Evolutionary conservation across 1,284 basidiomycete genomes (phyloP), one percentile per base, ranked within the genome.

Genomic region (Ustilago nuda): DNA sequence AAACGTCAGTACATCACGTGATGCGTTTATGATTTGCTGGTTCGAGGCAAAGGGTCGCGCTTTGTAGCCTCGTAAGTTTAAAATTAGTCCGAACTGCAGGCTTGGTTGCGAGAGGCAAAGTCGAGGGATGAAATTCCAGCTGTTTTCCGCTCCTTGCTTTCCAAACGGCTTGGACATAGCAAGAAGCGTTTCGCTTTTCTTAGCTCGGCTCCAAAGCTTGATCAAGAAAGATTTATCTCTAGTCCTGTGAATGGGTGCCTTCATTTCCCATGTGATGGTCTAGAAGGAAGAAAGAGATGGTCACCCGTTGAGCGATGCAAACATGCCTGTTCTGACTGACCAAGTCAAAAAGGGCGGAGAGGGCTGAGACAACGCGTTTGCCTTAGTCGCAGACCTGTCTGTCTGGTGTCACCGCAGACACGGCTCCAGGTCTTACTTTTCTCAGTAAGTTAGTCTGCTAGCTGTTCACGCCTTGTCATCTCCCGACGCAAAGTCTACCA

Each of bases 351-450:
- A 19, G 32, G 32, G 48, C 48, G 48, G 4, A 19, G 27, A 51
- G 30, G 48, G 48, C 48, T 51, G 48, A 51, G 48, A 33, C 48
- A 51, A 51, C 27, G 15, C 32, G 9, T 51, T 32, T 19, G 48
- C 48, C 48, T 51, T 30, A 12, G 48, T 51, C 48, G 19, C 43
- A 45, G 43, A 45, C 9, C 19, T 45, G 43, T 45, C n/a, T 9
- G 43, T 17, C 23, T 27, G 17, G 43, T n/a, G 43, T 19, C 43
- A 45, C 43, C 43, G 8, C 8, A 45, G 43, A 19, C 43, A 19
- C 43, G 7, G n/a, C n/a, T 15, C 19, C 13, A 13, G 11, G 13
- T 12, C 7, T 41, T 17, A 17, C 39, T 13, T 41, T 17, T 41
- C 11, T 41, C 39, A 17, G 23, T 27, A 27, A 27, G 23, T 27